Percentiles rank a stretch among this genome's conserved stretches.
phyloP scores from a whole-genome alignment of 2,329 filamentous ascomycete species.

The Cercospora janseana region DNA sequence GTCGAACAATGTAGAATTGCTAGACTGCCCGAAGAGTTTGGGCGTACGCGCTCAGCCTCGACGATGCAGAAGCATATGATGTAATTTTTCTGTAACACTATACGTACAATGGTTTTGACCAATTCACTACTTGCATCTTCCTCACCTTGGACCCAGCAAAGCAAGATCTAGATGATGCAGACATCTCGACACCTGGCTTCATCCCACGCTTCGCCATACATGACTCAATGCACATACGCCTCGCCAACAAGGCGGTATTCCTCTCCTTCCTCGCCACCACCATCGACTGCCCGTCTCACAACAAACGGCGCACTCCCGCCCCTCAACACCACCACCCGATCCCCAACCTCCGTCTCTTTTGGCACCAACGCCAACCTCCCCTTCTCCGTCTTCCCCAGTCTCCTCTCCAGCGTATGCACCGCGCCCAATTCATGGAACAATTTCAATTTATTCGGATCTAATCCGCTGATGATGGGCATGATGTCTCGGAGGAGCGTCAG shows the following conservation, averaged over 20 bases:
- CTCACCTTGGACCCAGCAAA: too few species aligned
- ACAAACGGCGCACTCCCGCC: neutral
- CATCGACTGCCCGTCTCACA: neutral
- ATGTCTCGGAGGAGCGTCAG: neutral
- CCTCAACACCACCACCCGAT: neutral
- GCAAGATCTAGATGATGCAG: neutral
- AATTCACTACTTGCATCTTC: too few species aligned
- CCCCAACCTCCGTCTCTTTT: neutral
- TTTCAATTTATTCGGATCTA: constrained; percentile 4
- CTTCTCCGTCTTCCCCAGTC: constrained; percentile 1
- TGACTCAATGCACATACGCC: constrained; percentile 9
- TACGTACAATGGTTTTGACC: too few species aligned
- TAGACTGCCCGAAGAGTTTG: too few species aligned
- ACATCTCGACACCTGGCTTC: neutral
- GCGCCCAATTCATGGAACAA: neutral
- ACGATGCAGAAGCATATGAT: neutral
- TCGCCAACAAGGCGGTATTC: constrained; percentile 5
- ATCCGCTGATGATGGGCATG: neutral
- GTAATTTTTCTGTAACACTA: constrained; percentile 4
- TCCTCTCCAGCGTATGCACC: constrained; percentile 8
- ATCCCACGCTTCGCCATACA: constrained; percentile 15
- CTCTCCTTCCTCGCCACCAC: neutral
- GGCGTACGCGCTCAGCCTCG: too few species aligned
- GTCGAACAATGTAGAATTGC: neutral
- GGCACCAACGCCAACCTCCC: neutral